phyloP scores from a whole-genome alignment of 768 basidiomycete species.

The Tulasnella sp. region DNA sequence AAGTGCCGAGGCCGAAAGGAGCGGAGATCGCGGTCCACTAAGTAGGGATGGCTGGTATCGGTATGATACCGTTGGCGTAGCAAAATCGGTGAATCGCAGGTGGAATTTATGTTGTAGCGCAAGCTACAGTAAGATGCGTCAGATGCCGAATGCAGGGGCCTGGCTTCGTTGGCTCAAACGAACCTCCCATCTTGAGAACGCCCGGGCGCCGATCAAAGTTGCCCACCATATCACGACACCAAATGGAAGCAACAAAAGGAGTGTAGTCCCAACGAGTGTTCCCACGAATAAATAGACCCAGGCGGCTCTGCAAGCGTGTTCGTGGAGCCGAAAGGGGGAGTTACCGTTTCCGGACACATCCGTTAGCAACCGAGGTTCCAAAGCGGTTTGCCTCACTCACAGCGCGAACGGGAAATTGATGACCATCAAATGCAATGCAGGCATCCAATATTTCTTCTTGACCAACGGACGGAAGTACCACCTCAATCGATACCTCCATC shows the following conservation, averaged over 20 bases:
- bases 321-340: background rate
- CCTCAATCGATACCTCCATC: background rate
- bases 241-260: conserved; percentile 72
- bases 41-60: conserved; percentile 19
- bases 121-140: background rate
- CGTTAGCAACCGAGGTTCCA: background rate
- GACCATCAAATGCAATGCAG: conserved; percentile 64
- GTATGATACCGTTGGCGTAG: conserved; percentile 7
- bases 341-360: conserved; percentile 7
- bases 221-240: conserved; percentile 42
- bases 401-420: conserved; percentile 78
- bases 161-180: background rate
- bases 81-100: background rate
- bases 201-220: conserved; percentile 61
- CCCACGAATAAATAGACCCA: conserved; percentile 77
- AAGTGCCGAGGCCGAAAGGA: background rate
- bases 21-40: conserved; percentile 10
- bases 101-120: conserved; percentile 24
- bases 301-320: conserved; percentile 38
- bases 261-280: conserved; percentile 75
- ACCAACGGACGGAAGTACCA: conserved; percentile 62
- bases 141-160: background rate
- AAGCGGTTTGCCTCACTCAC: conserved; percentile 11
- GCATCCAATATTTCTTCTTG: conserved; percentile 54
- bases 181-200: conserved; percentile 68